A percentile compares a stretch with the other conserved stretches of the same genome.
Conservation (phyloP, 192 early-diverging fungal species). For the Coemansia sp. region DNA sequence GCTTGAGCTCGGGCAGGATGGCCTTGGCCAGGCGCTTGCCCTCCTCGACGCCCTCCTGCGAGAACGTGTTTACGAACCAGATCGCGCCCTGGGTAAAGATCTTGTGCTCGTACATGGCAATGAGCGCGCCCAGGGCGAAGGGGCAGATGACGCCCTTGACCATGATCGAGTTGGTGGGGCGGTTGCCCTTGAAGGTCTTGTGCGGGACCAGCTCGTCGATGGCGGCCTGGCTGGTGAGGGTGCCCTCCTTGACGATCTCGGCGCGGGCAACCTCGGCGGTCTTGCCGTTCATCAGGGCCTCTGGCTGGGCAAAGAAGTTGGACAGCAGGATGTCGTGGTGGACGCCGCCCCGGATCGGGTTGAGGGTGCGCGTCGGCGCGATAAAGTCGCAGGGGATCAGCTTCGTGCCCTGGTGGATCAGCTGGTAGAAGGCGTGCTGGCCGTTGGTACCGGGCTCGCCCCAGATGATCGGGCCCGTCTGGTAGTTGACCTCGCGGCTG, state of each 20-base stretch:
- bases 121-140: slow-evolving; percentile 80
- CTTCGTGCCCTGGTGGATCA: slow-evolving; percentile 99
- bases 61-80: slow-evolving; percentile 97
- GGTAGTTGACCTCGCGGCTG: slow-evolving; percentile 72
- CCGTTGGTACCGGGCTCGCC: slow-evolving; percentile 99
- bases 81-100: slow-evolving; percentile 98
- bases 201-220: slow-evolving; percentile 74
- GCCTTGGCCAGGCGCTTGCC: slow-evolving; percentile 98
- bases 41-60: slow-evolving; percentile 95
- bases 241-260: slow-evolving; percentile 68
- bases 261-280: slow-evolving; percentile 66
- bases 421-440: slow-evolving; percentile 99
- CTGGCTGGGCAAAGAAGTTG: slow-evolving; percentile 99
- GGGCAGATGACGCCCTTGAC: slow-evolving; percentile 86
- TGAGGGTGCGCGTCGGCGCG: slow-evolving; percentile 88
- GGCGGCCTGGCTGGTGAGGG: slow-evolving; percentile 33
- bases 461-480: slow-evolving; percentile 97
- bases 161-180: slow-evolving; percentile 94
- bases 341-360: slow-evolving; percentile 74
- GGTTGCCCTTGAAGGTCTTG: slow-evolving; percentile 98
- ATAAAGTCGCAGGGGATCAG: slow-evolving; percentile 94
- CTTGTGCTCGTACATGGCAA: slow-evolving; percentile 99
- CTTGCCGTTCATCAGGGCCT: slow-evolving; percentile 96
- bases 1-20: slow-evolving; percentile 85
- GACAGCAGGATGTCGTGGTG: slow-evolving; percentile 97